A percentile compares a stretch with the other conserved stretches of the same genome.
Evolutionary conservation across 2,329 filamentous ascomycete genomes (phyloP).

Genomic region (Fusarium mangiferae): DNA sequence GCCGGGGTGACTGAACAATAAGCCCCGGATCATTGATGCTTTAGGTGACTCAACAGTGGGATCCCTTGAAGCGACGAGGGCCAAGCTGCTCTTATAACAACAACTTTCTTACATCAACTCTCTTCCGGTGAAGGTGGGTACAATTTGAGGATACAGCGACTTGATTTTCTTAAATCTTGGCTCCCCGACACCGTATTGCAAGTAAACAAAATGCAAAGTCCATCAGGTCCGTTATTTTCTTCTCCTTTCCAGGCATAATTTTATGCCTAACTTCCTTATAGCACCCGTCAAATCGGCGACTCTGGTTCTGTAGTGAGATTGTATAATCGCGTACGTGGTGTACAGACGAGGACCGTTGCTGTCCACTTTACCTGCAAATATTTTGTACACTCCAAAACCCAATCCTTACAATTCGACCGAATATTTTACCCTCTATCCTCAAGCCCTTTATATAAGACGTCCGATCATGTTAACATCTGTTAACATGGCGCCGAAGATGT

Average conservation of each 20-base stretch:
- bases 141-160: not conserved
- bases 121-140: not conserved
- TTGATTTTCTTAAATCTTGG: not conserved
- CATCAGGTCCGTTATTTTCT: constrained; percentile 15
- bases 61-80: constrained; percentile 37
- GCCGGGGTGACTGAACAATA: constrained; percentile 60
- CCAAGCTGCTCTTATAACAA: constrained; percentile 22
- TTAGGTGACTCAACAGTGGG: constrained; percentile 35
- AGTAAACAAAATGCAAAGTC: constrained; percentile 32
- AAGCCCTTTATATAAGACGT: not conserved
- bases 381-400: not conserved
- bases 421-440: not conserved
- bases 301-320: constrained; percentile 16
- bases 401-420: not conserved
- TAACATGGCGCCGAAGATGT: constrained; percentile 33
- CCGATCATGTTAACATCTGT: not conserved
- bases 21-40: constrained; percentile 40
- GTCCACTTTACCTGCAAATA: constrained; percentile 3
- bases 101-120: not conserved
- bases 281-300: constrained; percentile 7
- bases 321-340: constrained; percentile 1
- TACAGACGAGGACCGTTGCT: not conserved
- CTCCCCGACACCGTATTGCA: not conserved
- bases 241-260: not conserved
- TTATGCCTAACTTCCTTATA: not conserved